Percentiles rank a stretch among this genome's conserved stretches.
These are phyloP conservation scores for Calonectria hongkongensis DNA, from an alignment of 2,329 filamentous ascomycete genomes.

Conservation along the genomic window DNA sequence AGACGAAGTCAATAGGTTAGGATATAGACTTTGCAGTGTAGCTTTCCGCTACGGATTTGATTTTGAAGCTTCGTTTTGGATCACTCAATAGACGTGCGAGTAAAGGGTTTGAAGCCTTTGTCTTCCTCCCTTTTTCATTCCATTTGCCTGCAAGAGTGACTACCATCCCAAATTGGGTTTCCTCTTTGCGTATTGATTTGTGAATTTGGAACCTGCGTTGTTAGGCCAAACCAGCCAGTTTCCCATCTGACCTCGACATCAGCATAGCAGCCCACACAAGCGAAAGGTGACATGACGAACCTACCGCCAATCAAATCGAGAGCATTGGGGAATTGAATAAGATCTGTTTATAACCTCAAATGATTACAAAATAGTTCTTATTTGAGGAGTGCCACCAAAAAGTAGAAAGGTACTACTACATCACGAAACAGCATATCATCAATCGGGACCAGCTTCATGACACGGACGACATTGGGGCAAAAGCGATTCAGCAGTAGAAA, in stretches of 20 bases:
- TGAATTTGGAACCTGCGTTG: too few relatives aligned
- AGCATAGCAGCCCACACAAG: too few relatives aligned
- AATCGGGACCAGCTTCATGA: not conserved
- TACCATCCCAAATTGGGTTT: not conserved
- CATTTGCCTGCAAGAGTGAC: not conserved
- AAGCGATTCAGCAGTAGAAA: not conserved
- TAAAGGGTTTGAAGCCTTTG: constrained; percentile 20
- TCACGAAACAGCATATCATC: not conserved
- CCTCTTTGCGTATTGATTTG: too few relatives aligned
- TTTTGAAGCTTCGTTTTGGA: constrained; percentile 35
- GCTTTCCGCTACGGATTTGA: constrained; percentile 33
- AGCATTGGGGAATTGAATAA: too few relatives aligned
- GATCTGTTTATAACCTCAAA: too few relatives aligned
- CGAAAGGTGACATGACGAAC: too few relatives aligned
- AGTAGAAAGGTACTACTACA: not conserved
- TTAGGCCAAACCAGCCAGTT: too few relatives aligned
- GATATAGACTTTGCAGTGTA: constrained; percentile 49
- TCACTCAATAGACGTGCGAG: constrained; percentile 43
- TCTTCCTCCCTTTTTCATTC: constrained; percentile 1
- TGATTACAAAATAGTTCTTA: too few relatives aligned
- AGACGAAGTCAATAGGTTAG: constrained; percentile 47
- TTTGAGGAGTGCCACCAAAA: too few relatives aligned
- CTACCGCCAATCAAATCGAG: too few relatives aligned
- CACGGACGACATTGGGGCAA: too few relatives aligned
- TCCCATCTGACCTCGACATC: too few relatives aligned